phyloP scores from a whole-genome alignment of 129 eudicot genomes.

The Artemisia annua region DNA sequence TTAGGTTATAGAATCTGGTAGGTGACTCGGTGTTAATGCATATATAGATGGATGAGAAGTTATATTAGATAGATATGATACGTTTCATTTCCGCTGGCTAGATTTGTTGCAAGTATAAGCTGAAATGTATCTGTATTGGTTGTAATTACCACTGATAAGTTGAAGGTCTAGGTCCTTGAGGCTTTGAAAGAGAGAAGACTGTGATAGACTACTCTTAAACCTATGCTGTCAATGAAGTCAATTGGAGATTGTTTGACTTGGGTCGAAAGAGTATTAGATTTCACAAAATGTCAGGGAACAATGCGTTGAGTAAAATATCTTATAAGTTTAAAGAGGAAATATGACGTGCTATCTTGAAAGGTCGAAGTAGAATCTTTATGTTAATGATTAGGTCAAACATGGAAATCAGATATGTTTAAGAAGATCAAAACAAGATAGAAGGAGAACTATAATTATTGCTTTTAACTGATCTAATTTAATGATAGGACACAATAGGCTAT shows the following conservation, averaged over 20 bases:
- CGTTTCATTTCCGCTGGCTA: neutral
- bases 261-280: neutral
- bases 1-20: neutral
- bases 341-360: too few relatives aligned
- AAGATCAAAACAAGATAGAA: too few relatives aligned
- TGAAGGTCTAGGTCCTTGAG: conserved; percentile 13
- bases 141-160: neutral
- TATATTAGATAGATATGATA: neutral
- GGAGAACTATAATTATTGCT: too few relatives aligned
- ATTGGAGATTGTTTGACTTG: neutral
- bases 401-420: too few relatives aligned
- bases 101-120: conserved; percentile 16
- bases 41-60: conserved; percentile 2
- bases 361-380: too few relatives aligned
- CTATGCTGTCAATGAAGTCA: neutral
- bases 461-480: too few relatives aligned
- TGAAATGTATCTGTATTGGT: conserved; percentile 8
- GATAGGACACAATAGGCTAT: too few relatives aligned
- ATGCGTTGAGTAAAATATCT: too few relatives aligned
- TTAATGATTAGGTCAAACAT: too few relatives aligned
- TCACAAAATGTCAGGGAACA: neutral
- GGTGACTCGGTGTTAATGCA: neutral
- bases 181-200: neutral
- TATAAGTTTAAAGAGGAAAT: too few relatives aligned
- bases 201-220: neutral